These are phyloP conservation scores for Aspergillus versicolor DNA, from an alignment of 2,329 filamentous ascomycete species.

Conservation along the genomic window DNA sequence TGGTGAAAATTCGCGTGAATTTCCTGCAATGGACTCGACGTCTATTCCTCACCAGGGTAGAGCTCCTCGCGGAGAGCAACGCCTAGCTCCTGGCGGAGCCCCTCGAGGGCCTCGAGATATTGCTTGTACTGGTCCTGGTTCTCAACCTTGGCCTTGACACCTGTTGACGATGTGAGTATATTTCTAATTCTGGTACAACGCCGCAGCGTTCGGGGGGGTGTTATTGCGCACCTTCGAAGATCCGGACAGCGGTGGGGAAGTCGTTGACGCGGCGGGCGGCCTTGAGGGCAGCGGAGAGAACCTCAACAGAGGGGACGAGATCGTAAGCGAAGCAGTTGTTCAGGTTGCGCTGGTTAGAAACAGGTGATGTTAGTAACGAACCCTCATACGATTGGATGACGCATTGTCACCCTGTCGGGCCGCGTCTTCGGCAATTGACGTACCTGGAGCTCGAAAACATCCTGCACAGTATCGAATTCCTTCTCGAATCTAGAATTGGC, in stretches of 20 bases:
- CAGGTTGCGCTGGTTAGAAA: constrained; percentile 69
- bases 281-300: constrained; percentile 86
- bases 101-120: constrained; percentile 86
- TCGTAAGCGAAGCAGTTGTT: constrained; percentile 99
- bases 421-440: constrained; percentile 29
- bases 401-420: neutral
- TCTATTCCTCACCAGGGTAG: constrained; percentile 64
- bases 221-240: constrained; percentile 83
- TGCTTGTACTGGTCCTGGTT: constrained; percentile 98
- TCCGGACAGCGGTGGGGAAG: constrained; percentile 94
- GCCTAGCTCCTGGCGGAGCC: constrained; percentile 89
- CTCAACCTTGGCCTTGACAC: constrained; percentile 99
- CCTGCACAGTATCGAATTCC: constrained; percentile 95
- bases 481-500: constrained; percentile 82
- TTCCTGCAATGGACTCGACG: constrained; percentile 7
- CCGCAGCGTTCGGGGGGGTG: neutral
- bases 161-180: constrained; percentile 48
- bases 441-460: constrained; percentile 99
- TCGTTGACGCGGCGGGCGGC: constrained; percentile 96
- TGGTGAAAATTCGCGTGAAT: constrained; percentile 1
- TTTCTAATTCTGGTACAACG: neutral
- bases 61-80: constrained; percentile 88
- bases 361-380: neutral
- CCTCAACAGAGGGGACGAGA: constrained; percentile 90
- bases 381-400: constrained; percentile 1